These are phyloP conservation scores for Echites panduratus DNA, from an alignment of 257 asterid species.

Conservation along the genomic window DNA sequence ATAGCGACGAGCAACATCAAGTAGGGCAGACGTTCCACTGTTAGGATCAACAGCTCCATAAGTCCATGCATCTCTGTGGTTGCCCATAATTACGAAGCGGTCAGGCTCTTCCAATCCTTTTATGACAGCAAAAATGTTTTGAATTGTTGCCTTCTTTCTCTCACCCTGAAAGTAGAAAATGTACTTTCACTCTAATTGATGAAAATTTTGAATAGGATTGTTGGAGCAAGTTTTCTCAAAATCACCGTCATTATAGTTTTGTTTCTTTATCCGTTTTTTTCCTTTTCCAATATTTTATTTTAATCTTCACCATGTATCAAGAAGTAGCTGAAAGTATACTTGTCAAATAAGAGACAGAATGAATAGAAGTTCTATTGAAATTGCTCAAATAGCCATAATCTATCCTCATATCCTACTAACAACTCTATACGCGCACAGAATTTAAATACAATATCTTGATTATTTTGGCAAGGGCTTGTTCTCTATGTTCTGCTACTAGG, in stretches of 20 bases:
- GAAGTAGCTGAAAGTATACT: not conserved
- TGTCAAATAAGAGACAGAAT: not conserved
- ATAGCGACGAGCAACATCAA: slow-evolving; percentile 79
- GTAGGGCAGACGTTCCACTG: slow-evolving; percentile 93
- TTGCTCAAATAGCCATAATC: not conserved
- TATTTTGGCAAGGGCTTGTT: not conserved
- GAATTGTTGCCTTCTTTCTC: slow-evolving; percentile 51
- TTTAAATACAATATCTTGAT: not conserved
- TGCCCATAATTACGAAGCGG: slow-evolving; percentile 69
- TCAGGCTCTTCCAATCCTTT: slow-evolving; percentile 81
- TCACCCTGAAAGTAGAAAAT: slow-evolving; percentile 56
- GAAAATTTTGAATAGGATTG: not conserved
- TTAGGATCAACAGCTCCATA: slow-evolving; percentile 97
- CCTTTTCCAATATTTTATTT: not conserved
- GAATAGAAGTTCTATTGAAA: not conserved
- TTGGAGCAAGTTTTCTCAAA: not conserved
- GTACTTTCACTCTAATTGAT: slow-evolving; percentile 1
- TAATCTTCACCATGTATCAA: not conserved
- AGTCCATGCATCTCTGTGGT: slow-evolving; percentile 99
- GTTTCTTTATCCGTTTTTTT: too few species aligned
- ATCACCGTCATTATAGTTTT: not conserved
- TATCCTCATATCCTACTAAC: not conserved
- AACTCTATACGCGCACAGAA: not conserved
- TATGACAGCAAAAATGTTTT: slow-evolving; percentile 66
- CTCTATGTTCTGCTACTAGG: not conserved